phyloP scores from a whole-genome alignment of 192 early-diverging fungal species.

The Coemansia sp. region DNA sequence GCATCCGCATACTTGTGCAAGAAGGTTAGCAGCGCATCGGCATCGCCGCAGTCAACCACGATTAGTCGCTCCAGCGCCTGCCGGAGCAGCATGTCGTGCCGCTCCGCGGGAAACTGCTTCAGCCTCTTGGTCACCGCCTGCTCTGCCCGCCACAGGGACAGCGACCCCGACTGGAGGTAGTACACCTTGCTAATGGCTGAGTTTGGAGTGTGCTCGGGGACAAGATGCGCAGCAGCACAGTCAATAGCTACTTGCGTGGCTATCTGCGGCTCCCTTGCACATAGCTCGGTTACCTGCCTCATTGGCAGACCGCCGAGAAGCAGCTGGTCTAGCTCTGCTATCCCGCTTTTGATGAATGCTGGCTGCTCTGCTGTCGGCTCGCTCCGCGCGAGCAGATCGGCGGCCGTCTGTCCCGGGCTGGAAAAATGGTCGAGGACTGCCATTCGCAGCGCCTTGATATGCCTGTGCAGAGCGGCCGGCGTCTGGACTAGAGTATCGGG shows the following conservation, averaged over 20 bases:
- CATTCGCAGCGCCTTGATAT: constrained; percentile 34
- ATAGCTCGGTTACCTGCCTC: constrained; percentile 35
- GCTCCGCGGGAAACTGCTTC: neutral
- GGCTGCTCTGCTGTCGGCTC: neutral
- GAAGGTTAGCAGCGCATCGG: constrained; percentile 35
- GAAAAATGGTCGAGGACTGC: constrained; percentile 39
- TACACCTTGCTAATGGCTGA: constrained; percentile 11
- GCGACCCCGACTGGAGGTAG: constrained; percentile 30
- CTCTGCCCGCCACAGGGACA: constrained; percentile 32
- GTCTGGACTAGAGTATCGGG: constrained; percentile 29
- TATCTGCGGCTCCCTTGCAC: constrained; percentile 12
- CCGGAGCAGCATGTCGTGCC: constrained; percentile 2
- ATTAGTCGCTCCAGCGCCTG: constrained; percentile 33
- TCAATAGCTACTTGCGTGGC: constrained; percentile 30
- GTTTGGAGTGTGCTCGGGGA: constrained; percentile 3
- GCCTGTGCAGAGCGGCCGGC: constrained; percentile 21
- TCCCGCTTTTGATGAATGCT: constrained; percentile 19
- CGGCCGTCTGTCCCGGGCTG: constrained; percentile 21
- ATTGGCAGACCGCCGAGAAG: constrained; percentile 22
- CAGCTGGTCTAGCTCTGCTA: constrained; percentile 25
- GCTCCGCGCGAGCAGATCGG: constrained; percentile 6
- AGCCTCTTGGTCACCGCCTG: constrained; percentile 14
- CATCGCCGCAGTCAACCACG: constrained; percentile 30
- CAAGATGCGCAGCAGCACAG: constrained; percentile 39
- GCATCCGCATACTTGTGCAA: constrained; percentile 34